A percentile compares a stretch with the other conserved stretches of the same genome.
Conservation (phyloP, 148 eudicot species). For the Agrostemma githago region DNA sequence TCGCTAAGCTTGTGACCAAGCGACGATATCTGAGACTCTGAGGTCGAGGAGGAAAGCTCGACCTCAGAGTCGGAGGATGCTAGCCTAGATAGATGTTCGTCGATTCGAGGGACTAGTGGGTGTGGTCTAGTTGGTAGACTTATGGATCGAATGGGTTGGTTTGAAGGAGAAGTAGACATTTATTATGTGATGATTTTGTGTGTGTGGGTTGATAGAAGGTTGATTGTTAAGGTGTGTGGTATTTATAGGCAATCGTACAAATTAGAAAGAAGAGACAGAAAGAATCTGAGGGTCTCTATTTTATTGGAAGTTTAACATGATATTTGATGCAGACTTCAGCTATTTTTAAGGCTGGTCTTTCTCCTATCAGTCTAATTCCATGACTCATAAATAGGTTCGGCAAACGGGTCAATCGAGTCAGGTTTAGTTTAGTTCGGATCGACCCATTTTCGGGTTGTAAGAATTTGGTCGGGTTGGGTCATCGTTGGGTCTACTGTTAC, state of each 20-base stretch:
- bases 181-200: background rate
- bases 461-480: too few species aligned
- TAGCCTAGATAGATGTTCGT: constrained; percentile 15
- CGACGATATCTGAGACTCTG: constrained; percentile 12
- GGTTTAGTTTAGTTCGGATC: too few species aligned
- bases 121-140: constrained; percentile 35
- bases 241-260: constrained; percentile 10
- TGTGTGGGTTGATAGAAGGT: background rate
- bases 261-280: background rate
- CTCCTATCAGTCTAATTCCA: constrained; percentile 11
- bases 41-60: constrained; percentile 8
- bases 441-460: too few species aligned
- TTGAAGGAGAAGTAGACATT: constrained; percentile 29
- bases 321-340: constrained; percentile 14
- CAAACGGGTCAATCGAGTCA: too few species aligned
- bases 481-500: too few species aligned
- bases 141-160: constrained; percentile 30
- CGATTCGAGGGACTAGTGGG: constrained; percentile 27
- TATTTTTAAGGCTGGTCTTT: constrained; percentile 22
- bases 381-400: background rate
- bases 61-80: constrained; percentile 17
- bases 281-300: constrained; percentile 17
- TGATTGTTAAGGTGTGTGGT: constrained; percentile 6
- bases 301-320: constrained; percentile 16
- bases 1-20: constrained; percentile 23